These are phyloP conservation scores for Ganoderma lingzhi DNA, from an alignment of 1,284 basidiomycete genomes.

Conservation along the genomic window DNA sequence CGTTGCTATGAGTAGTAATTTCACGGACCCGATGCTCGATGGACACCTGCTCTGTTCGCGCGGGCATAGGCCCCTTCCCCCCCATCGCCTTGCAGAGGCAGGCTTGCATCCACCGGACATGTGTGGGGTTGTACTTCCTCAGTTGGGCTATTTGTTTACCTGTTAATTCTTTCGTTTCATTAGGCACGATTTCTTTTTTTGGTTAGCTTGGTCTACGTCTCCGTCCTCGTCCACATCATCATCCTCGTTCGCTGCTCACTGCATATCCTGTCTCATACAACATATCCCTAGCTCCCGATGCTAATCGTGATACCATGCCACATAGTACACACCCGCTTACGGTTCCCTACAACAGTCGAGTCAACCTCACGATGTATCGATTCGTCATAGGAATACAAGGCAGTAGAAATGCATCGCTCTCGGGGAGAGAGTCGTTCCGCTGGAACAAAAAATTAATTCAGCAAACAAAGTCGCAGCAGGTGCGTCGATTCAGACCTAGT, in stretches of 20 bases:
- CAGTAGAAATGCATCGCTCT: slow-evolving; percentile 16
- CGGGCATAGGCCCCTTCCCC: slow-evolving; percentile 15
- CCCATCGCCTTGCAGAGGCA: slow-evolving; percentile 10
- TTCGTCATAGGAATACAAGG: slow-evolving; percentile 29
- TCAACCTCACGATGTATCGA: slow-evolving; percentile 26
- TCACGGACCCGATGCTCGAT: slow-evolving; percentile 28
- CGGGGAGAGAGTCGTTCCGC: neutral
- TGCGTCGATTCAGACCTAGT: slow-evolving; percentile 19
- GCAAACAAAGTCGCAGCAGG: slow-evolving; percentile 11
- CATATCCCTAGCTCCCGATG: slow-evolving; percentile 29
- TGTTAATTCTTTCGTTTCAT: slow-evolving; percentile 22
- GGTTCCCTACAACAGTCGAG: slow-evolving; percentile 26
- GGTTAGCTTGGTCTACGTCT: slow-evolving; percentile 9
- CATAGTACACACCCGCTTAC: slow-evolving; percentile 30
- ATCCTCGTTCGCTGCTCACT: slow-evolving; percentile 23
- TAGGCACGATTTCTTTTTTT: slow-evolving; percentile 14
- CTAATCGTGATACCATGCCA: slow-evolving; percentile 36
- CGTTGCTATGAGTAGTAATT: slow-evolving; percentile 59
- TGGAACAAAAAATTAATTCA: neutral
- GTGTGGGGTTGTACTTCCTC: slow-evolving; percentile 22
- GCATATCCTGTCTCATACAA: slow-evolving; percentile 20
- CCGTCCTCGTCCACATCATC: slow-evolving; percentile 9
- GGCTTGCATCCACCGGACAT: slow-evolving; percentile 21
- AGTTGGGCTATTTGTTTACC: slow-evolving; percentile 24
- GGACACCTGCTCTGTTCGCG: slow-evolving; percentile 27